Evolutionary conservation across 371 early-diverging fungal genomes (phyloP).

Genomic region (Gilbertella persicaria): DNA sequence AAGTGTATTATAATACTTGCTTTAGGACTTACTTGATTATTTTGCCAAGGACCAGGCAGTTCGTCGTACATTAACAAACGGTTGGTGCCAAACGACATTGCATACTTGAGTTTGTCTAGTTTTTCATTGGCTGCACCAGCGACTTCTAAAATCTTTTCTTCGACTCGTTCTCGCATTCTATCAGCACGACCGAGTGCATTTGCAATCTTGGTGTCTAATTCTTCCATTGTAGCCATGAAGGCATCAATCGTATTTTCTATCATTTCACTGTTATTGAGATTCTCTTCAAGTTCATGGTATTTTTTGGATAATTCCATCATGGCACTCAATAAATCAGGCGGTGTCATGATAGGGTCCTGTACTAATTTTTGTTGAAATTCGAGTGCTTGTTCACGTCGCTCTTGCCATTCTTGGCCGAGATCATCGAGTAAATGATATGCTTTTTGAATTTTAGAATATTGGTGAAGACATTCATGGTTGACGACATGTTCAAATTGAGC

Average conservation of each 20-base stretch:
- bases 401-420: conserved; percentile 41
- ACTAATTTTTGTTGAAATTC: conserved; percentile 11
- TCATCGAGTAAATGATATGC: conserved; percentile 34
- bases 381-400: conserved; percentile 26
- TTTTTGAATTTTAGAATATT: conserved; percentile 40
- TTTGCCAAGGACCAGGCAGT: conserved; percentile 49
- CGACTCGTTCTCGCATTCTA: conserved; percentile 37
- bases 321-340: conserved; percentile 24
- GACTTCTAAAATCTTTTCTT: conserved; percentile 41
- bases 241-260: conserved; percentile 49
- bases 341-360: conserved; percentile 21
- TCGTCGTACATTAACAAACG: conserved; percentile 49
- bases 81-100: conserved; percentile 39
- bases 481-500: conserved; percentile 39
- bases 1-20: neutral
- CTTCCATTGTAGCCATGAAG: conserved; percentile 48
- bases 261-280: conserved; percentile 27
- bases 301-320: conserved; percentile 28
- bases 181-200: conserved; percentile 40
- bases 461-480: conserved; percentile 34
- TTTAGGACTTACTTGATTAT: conserved; percentile 37
- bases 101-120: conserved; percentile 44
- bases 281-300: conserved; percentile 25
- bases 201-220: conserved; percentile 45
- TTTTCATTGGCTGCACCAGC: conserved; percentile 43